Conservation (phyloP, 192 early-diverging fungal species). For the Coemansia sp. region DNA sequence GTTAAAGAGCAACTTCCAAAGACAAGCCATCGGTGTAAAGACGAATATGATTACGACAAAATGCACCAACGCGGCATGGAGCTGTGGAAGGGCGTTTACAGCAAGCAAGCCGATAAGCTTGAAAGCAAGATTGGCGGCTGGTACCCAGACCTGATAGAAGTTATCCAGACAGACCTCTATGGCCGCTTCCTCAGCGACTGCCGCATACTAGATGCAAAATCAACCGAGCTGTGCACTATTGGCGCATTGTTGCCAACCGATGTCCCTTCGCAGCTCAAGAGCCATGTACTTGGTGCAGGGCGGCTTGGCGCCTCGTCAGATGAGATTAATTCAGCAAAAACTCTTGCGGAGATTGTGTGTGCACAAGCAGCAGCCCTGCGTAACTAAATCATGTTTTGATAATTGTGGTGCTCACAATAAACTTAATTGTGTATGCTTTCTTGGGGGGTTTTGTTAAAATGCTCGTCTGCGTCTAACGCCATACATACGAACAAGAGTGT, state of each 20-base stretch:
- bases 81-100: conserved; percentile 33
- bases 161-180: conserved; percentile 43
- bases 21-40: neutral
- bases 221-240: conserved; percentile 39
- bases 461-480: no score
- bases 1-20: no score
- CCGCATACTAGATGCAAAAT: conserved; percentile 16
- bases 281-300: conserved; percentile 30
- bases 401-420: no score
- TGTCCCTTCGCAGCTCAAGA: conserved; percentile 41
- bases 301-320: conserved; percentile 18
- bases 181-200: conserved; percentile 37
- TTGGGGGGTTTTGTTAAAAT: no score
- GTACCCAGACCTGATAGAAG: conserved; percentile 39
- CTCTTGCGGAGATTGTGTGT: conserved; percentile 12
- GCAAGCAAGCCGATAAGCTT: conserved; percentile 31
- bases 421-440: no score
- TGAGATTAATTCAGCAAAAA: conserved; percentile 22
- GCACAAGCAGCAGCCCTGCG: neutral
- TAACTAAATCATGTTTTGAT: neutral
- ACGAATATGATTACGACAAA: conserved; percentile 13
- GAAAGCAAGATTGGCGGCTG: conserved; percentile 24
- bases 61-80: conserved; percentile 17
- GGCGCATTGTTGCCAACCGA: conserved; percentile 25
- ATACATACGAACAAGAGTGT: no score